Evolutionary conservation across 2,329 filamentous ascomycete genomes (phyloP).

Genomic region (Neoarthrinium moseri): DNA sequence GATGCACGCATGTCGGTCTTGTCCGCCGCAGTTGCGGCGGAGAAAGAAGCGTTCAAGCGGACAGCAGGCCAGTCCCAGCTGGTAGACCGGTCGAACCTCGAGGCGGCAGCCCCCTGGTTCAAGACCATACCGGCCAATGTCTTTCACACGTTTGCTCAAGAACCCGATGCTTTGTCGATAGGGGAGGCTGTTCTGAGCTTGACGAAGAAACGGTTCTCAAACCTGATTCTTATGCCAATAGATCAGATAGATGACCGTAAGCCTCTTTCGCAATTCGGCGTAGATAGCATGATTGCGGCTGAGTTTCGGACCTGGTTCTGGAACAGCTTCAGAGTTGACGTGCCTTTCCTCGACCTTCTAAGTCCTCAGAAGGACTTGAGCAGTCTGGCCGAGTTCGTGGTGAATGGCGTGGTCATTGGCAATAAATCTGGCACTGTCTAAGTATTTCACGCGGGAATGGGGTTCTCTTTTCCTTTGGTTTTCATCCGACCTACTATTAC

Average conservation of each 20-base stretch:
- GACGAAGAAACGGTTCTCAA: constrained; percentile 13
- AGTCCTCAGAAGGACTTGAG: not conserved
- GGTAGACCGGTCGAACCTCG: not conserved
- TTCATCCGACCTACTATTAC: no score
- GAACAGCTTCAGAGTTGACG: constrained; percentile 27
- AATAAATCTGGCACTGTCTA: no score
- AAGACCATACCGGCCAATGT: not conserved
- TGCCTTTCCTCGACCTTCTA: constrained; percentile 26
- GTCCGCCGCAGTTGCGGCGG: not conserved
- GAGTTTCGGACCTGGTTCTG: constrained; percentile 34
- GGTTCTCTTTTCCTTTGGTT: no score
- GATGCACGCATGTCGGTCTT: constrained; percentile 13
- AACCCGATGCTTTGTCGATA: constrained; percentile 15
- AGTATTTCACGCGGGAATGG: no score
- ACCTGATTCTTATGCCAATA: constrained; percentile 10
- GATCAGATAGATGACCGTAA: constrained; percentile 14
- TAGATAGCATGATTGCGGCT: constrained; percentile 35
- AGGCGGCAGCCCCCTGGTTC: not conserved
- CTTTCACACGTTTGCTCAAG: constrained; percentile 10
- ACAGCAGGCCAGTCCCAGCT: not conserved
- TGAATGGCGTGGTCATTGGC: no score
- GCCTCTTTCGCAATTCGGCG: constrained; percentile 22
- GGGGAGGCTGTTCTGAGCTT: constrained; percentile 9
- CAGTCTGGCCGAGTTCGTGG: not conserved
- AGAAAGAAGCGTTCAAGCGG: constrained; percentile 12